Conservation (phyloP, 2,329 filamentous ascomycete genomes). For the Fusarium devonianum region DNA sequence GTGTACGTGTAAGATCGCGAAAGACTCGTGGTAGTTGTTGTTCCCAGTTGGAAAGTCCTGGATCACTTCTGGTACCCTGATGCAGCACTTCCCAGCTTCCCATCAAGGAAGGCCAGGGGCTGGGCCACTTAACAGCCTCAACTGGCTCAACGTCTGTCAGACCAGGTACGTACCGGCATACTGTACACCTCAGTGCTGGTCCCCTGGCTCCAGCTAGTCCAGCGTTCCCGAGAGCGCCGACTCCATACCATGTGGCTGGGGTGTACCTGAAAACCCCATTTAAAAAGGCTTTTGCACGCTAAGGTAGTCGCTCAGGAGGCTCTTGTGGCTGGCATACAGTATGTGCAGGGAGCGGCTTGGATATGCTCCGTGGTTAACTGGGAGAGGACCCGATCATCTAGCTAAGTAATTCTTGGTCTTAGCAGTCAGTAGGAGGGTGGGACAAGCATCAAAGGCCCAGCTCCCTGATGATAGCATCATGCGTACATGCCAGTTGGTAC, state of each 20-base stretch:
- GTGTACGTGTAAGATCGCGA: not conserved
- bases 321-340: slow-evolving; percentile 38
- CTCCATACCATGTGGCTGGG: slow-evolving; percentile 35
- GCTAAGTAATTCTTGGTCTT: not conserved
- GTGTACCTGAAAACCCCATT: slow-evolving; percentile 23
- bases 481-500: no score
- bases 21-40: slow-evolving; percentile 23
- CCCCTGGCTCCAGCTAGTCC: no score
- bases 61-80: slow-evolving; percentile 19
- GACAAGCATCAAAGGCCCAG: no score
- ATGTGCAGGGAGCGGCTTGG: no score
- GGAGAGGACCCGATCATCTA: not conserved
- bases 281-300: slow-evolving; percentile 29
- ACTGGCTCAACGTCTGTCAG: slow-evolving; percentile 36
- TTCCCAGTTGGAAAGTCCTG: slow-evolving; percentile 20
- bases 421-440: no score
- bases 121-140: slow-evolving; percentile 31
- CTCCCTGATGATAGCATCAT: no score
- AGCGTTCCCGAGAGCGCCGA: no score
- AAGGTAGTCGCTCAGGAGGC: slow-evolving; percentile 12
- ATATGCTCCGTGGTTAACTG: no score
- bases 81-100: slow-evolving; percentile 33
- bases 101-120: slow-evolving; percentile 29
- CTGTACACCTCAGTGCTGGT: no score
- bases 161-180: slow-evolving; percentile 25